Conservation (phyloP, 441 rosid species). For the Theobroma grandiflorum region DNA sequence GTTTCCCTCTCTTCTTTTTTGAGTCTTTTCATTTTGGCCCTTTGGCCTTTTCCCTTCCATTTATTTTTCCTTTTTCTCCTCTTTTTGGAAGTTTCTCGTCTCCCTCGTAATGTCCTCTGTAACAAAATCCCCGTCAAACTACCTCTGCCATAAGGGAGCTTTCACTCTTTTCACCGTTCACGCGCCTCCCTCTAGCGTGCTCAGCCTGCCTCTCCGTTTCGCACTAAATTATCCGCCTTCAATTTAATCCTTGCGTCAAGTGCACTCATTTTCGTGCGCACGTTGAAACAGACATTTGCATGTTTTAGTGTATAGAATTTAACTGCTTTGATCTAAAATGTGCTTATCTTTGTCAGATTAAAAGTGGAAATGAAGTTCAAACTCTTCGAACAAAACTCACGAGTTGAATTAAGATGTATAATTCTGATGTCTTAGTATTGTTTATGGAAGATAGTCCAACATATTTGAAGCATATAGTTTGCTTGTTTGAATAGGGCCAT, state of each 20-base stretch:
- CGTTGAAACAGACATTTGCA: too few species aligned
- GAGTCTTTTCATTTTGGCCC: slow-evolving; percentile 30
- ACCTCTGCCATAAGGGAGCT: too few species aligned
- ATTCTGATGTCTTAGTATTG: too few species aligned
- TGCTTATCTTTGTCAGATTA: not conserved
- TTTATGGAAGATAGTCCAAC: too few species aligned
- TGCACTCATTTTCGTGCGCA: too few species aligned
- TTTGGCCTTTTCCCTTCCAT: slow-evolving; percentile 22
- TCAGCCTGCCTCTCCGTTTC: not conserved
- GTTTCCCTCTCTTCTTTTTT: slow-evolving; percentile 24
- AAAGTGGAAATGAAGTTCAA: not conserved
- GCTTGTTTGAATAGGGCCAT: not conserved
- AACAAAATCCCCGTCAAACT: not conserved
- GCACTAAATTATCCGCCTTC: not conserved
- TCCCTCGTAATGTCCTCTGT: slow-evolving; percentile 16
- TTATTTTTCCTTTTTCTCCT: slow-evolving; percentile 16
- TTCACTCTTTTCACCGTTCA: not conserved
- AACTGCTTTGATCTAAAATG: too few species aligned
- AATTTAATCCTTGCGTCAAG: too few species aligned
- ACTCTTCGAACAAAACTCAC: not conserved
- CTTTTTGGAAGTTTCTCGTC: slow-evolving; percentile 59
- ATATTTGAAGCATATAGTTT: too few species aligned
- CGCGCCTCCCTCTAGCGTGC: not conserved
- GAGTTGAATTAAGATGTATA: too few species aligned
- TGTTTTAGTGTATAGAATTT: too few species aligned